Evolutionary conservation across 768 basidiomycete species (phyloP).

Genomic region (Neoboletus brunneissimus): DNA sequence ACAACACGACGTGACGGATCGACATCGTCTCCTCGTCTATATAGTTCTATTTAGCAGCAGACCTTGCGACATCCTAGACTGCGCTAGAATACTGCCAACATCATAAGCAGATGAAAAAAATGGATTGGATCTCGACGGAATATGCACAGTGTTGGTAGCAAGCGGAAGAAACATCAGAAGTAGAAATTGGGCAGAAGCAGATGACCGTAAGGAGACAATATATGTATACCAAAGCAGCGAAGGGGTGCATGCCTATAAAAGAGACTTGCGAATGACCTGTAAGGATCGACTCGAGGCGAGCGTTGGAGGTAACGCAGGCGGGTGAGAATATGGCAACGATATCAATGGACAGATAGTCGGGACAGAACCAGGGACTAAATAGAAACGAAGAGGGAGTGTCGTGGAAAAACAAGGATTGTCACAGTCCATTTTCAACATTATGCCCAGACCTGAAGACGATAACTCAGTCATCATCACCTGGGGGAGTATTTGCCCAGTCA

Average conservation of each 20-base stretch:
- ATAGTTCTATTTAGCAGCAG: slow-evolving; percentile 2
- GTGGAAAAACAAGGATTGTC: slow-evolving; percentile 24
- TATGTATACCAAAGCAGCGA: slow-evolving; percentile 38
- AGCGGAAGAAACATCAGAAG: slow-evolving; percentile 33
- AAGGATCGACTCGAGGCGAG: slow-evolving; percentile 64
- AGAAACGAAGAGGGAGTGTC: slow-evolving; percentile 24
- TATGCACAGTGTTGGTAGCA: slow-evolving; percentile 48
- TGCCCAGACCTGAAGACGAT: slow-evolving; percentile 71
- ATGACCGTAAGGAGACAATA: slow-evolving; percentile 34
- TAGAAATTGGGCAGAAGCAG: slow-evolving; percentile 34
- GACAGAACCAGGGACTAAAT: slow-evolving; percentile 21
- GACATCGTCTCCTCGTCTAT: background rate
- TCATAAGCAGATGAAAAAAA: slow-evolving; percentile 11
- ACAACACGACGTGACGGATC: slow-evolving; percentile 7
- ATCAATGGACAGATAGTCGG: slow-evolving; percentile 42
- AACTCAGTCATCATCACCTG: slow-evolving; percentile 12
- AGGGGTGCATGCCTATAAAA: slow-evolving; percentile 28
- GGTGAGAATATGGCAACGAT: slow-evolving; percentile 54
- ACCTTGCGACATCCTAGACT: background rate
- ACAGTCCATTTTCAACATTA: slow-evolving; percentile 39
- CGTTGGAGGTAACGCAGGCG: slow-evolving; percentile 44
- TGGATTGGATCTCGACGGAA: slow-evolving; percentile 37
- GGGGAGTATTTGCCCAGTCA: slow-evolving; percentile 8
- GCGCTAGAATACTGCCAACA: background rate
- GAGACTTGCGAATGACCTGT: slow-evolving; percentile 42